phyloP scores from a whole-genome alignment of 208 protist genomes.

The Trypanosoma lewisi region DNA sequence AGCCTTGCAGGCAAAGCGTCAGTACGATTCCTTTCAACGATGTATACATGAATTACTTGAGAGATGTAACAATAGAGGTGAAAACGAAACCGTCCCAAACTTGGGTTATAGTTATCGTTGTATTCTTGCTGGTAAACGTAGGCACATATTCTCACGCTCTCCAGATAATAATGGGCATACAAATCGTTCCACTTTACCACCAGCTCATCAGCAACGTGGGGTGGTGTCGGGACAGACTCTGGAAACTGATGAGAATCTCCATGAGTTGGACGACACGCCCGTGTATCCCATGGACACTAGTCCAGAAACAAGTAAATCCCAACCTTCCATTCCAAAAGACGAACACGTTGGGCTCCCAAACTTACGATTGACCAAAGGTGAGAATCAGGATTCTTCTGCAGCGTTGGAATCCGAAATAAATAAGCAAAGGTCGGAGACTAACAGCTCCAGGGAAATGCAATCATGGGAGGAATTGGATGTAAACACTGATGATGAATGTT shows the following conservation, averaged over 20 bases:
- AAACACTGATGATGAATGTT: background rate
- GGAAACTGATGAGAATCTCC: no score
- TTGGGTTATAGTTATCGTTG: constrained; percentile 2
- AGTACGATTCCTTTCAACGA: constrained; percentile 1
- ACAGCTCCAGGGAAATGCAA: background rate
- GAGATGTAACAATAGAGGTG: background rate
- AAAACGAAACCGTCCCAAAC: background rate
- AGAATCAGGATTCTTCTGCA: background rate
- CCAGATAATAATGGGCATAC: background rate
- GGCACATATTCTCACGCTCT: background rate
- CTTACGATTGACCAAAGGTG: background rate
- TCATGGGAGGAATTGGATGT: background rate
- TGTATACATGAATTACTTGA: constrained; percentile 3
- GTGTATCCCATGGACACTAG: no score
- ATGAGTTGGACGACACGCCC: no score
- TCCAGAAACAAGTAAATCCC: no score
- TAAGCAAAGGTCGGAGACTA: background rate
- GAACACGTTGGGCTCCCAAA: background rate
- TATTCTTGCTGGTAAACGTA: background rate
- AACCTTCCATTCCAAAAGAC: no score
- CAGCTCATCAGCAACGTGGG: background rate
- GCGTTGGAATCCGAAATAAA: background rate
- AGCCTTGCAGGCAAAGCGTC: background rate
- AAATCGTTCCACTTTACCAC: background rate
- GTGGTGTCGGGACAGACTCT: background rate